Conservation (phyloP, 306 rosid genomes). For the Astragalus membranaceus region DNA sequence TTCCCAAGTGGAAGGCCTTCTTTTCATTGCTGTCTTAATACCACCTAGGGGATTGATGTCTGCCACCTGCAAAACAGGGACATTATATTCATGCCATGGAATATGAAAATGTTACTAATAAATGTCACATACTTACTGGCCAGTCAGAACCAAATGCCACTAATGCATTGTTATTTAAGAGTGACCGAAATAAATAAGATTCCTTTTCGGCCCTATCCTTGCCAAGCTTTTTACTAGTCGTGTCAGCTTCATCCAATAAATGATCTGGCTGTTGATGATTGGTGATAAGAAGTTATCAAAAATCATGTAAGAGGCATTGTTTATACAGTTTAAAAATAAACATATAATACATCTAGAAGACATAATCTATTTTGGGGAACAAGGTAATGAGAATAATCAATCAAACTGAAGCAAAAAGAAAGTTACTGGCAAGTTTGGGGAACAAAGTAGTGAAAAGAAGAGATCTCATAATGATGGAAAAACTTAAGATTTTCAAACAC, state of each 20-base stretch:
- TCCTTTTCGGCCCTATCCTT: constrained; percentile 63
- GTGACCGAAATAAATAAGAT: constrained; percentile 58
- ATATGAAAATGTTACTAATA: neutral
- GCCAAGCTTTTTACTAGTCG: constrained; percentile 64
- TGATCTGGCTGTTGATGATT: constrained; percentile 64
- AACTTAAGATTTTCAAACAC: constrained; percentile 4
- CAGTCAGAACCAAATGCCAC: constrained; percentile 80
- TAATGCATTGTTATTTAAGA: constrained; percentile 38
- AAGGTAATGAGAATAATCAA: neutral
- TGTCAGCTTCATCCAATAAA: constrained; percentile 53
- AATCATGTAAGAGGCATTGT: neutral
- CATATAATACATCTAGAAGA: neutral
- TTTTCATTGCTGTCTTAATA: constrained; percentile 54
- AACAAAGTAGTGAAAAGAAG: neutral
- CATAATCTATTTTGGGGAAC: neutral
- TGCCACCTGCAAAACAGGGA: constrained; percentile 39
- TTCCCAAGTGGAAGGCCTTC: constrained; percentile 55
- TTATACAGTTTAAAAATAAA: neutral
- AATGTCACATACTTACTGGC: constrained; percentile 49
- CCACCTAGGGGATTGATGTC: constrained; percentile 62
- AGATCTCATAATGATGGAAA: neutral
- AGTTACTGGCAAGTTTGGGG: neutral
- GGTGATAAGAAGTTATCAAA: neutral
- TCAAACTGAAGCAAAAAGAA: neutral
- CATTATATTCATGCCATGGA: neutral